Evolutionary conservation across 208 protist genomes (phyloP), one percentile per base, ranked within the genome.

Genomic region (Leishmania amazonensis): DNA sequence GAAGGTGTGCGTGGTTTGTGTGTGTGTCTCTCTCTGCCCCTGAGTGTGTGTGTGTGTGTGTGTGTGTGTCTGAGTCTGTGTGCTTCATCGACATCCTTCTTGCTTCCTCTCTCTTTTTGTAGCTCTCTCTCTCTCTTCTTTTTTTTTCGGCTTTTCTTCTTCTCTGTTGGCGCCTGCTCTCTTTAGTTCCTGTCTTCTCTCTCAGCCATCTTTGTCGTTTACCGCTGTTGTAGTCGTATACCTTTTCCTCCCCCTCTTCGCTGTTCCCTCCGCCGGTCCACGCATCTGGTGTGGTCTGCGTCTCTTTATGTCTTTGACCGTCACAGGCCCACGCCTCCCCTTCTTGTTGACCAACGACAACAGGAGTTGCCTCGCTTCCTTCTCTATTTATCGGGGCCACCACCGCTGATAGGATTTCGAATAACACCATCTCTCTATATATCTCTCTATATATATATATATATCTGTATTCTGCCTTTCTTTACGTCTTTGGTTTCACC

Each of bases 11-110:
- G 58, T 17, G 28, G 9, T 11, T 64, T 28, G 13, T 40, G 11
- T 68, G 28, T 24, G 1, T 68, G 31, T 21, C 62, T 68, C 62
- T 68, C 62, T 68, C 17, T 68, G 62, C 65, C 65, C 7, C 65
- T 47, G 3, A 24, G 28, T 24, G 4, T 67, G 40, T 73, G 68
- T 74, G 68, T 31, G 42, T 74, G 42, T 74, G 3, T 42, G 28
- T 24, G 4, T 67, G 40, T 73, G 68, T 74, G 68, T 31, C 68
- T 74, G 42, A 45, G 42, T 74, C 24, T 74, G 68, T 74, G 68
- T 74, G 68, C 24, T 74, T 35, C 24, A 51, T 28, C 40, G 45
- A 51, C 68, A 71, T 28, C 19, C 65, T 42, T n/a, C 65, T 49
- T 54, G 40, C 40, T 76, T 76, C 24, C 28, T 13, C 57, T 62